phyloP scores from a whole-genome alignment of 192 early-diverging fungal species.

The Backusella liffmaniae region DNA sequence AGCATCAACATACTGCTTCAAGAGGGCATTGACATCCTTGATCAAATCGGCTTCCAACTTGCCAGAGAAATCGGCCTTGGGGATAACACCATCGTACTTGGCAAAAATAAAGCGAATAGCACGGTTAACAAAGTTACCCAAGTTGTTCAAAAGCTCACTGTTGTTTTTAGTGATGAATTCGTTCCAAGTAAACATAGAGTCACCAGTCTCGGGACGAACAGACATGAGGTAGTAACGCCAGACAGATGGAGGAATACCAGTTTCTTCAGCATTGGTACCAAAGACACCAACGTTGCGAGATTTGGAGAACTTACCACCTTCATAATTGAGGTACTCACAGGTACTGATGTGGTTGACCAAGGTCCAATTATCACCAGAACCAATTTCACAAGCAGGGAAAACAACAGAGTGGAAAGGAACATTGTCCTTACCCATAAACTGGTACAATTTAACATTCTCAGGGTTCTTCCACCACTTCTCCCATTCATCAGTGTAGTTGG shows the following conservation, averaged over 20 bases:
- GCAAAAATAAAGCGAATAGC: slow-evolving; percentile 88
- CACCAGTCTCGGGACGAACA: slow-evolving; percentile 89
- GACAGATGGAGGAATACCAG: slow-evolving; percentile 86
- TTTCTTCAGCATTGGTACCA: slow-evolving; percentile 91
- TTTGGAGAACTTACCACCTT: slow-evolving; percentile 96
- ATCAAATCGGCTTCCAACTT: slow-evolving; percentile 70
- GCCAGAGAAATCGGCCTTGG: slow-evolving; percentile 53
- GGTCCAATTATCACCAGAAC: slow-evolving; percentile 89
- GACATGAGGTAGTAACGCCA: slow-evolving; percentile 97
- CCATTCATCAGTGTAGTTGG: slow-evolving; percentile 93
- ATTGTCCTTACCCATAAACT: slow-evolving; percentile 99
- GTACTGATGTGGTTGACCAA: slow-evolving; percentile 88
- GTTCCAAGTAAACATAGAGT: slow-evolving; percentile 91
- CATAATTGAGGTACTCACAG: slow-evolving; percentile 97
- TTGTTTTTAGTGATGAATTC: slow-evolving; percentile 95
- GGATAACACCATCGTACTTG: slow-evolving; percentile 90
- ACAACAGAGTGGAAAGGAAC: slow-evolving; percentile 99
- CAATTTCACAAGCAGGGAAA: slow-evolving; percentile 89
- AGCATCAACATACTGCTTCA: slow-evolving; percentile 73
- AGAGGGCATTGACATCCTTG: slow-evolving; percentile 77
- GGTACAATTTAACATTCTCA: slow-evolving; percentile 90
- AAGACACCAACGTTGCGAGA: slow-evolving; percentile 95
- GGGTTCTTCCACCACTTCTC: slow-evolving; percentile 99
- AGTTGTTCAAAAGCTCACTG: slow-evolving; percentile 89
- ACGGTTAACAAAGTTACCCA: slow-evolving; percentile 98